Evolutionary conservation across 306 rosid genomes (phyloP), one percentile per base, ranked within the genome.

Genomic region (Biancaea sappan): DNA sequence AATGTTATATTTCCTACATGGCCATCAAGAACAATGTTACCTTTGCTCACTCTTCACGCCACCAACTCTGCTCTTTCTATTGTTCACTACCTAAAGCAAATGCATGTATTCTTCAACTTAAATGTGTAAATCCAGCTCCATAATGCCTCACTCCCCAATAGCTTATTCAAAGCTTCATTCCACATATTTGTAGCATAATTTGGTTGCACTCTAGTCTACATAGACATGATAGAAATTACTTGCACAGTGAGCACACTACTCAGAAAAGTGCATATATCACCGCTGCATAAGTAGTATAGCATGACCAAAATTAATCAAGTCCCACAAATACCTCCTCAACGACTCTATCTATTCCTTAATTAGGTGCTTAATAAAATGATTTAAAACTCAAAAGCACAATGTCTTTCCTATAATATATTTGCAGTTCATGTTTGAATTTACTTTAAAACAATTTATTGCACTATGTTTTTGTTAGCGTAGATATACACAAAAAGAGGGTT

Each of bases 201-300:
- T 22, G 98, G 98, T 91, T 94, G 98, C 96, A 94, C 26, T 72
- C 96, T 86, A 22, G 94, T 88, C 98, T 96, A 94, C 96, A 94
- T 90, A 74, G 98, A 89, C 97, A 94, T 94, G 93, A 94, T 94
- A 88, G 98, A 94, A 85, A 85, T 88, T 76, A 94, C 97, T 97
- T 94, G 93, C 76, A 78, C 71, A 52, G 66, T 60, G 22, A 77
- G 43, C 59, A 63, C 7, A 32, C 48, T 66, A 75, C 41, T 79
- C 69, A 77, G 54, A 77, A 78, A n/a, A 74, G 40, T 32, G 26
- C 14, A 29, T 18, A 38, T 58, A 80, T 19, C 26, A 69, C 32
- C n/a, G 15, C 29, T 47, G 74, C 5, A 35, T 34, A 18, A 59
- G 16, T 14, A 32, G 19, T 14, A 25, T 35, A 37, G n/a, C 69